These are phyloP conservation scores for Collybiopsis luxurians DNA, from an alignment of 768 basidiomycete genomes.

Conservation along the genomic window DNA sequence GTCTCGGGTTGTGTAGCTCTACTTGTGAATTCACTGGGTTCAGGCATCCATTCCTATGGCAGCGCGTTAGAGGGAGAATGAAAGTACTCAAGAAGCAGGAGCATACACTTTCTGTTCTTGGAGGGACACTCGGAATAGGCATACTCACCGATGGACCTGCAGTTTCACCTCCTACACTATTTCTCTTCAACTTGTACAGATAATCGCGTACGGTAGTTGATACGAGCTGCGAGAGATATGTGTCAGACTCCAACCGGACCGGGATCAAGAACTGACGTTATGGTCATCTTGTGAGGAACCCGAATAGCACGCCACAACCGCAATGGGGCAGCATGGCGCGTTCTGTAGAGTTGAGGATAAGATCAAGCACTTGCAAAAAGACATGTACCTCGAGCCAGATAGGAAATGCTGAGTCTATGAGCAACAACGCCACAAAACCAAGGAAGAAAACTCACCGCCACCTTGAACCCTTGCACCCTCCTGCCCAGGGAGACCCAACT, in stretches of 20 bases:
- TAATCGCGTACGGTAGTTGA: conserved; percentile 67
- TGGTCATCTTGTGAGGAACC: conserved; percentile 83
- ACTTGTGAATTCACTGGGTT: conserved; percentile 18
- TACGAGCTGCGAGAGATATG: conserved; percentile 46
- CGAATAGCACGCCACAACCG: conserved; percentile 74
- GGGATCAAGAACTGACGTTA: conserved; percentile 44
- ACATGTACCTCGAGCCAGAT: conserved; percentile 72
- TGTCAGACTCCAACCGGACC: background rate
- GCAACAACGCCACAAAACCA: background rate
- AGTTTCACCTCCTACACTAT: conserved; percentile 24
- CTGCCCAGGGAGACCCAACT: conserved; percentile 59
- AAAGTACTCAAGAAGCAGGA: conserved; percentile 11
- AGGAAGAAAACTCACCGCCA: conserved; percentile 56
- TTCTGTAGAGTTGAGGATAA: conserved; percentile 42
- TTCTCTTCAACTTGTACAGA: conserved; percentile 53
- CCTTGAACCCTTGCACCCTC: conserved; percentile 62
- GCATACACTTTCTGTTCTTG: conserved; percentile 5
- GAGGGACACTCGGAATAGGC: conserved; percentile 23
- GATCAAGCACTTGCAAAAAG: conserved; percentile 4
- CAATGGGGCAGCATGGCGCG: conserved; percentile 81
- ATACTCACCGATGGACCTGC: conserved; percentile 25
- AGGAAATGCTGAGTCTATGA: conserved; percentile 59
- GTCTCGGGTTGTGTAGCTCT: conserved; percentile 1
- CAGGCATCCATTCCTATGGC: conserved; percentile 30
- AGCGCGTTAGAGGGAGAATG: conserved; percentile 22